Percentiles rank a stretch among this genome's conserved stretches.
These are phyloP conservation scores for Vigna radiata DNA, from an alignment of 306 rosid species.

Conservation along the genomic window DNA sequence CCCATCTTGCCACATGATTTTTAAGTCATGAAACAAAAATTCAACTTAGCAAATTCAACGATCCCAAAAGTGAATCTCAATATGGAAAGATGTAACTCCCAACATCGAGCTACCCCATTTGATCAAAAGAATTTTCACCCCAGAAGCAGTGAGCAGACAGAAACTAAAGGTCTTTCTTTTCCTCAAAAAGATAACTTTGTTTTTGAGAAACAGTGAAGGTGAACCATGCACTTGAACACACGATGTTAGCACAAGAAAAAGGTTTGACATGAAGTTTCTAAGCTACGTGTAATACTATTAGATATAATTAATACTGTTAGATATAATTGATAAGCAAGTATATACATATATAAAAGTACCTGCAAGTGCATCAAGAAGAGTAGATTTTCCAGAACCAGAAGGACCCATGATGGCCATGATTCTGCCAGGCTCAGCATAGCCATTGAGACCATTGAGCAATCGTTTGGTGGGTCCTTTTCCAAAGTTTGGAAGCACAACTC, in stretches of 20 bases:
- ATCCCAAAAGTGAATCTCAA: neutral
- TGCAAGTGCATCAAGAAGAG: slow-evolving; percentile 85
- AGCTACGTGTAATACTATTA: too few species aligned
- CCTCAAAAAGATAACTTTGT: neutral
- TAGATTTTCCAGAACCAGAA: slow-evolving; percentile 93
- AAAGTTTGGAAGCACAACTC: slow-evolving; percentile 72
- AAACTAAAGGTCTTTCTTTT: neutral
- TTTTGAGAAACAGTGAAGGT: neutral
- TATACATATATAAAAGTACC: slow-evolving; percentile 29
- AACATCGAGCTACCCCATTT: neutral
- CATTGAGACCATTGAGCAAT: slow-evolving; percentile 77
- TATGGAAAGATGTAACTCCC: slow-evolving; percentile 4
- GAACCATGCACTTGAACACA: slow-evolving; percentile 6
- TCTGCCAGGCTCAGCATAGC: slow-evolving; percentile 85
- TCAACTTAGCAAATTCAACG: slow-evolving; percentile 8
- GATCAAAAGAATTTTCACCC: neutral
- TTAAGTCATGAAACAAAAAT: neutral
- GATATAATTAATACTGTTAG: too few species aligned
- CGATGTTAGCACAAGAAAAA: neutral
- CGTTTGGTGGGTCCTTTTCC: slow-evolving; percentile 77
- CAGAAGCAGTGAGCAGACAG: neutral
- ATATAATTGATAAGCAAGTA: too few species aligned
- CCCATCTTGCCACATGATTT: neutral
- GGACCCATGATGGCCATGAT: slow-evolving; percentile 96
- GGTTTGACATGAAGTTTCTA: too few species aligned